Base-by-base conservation (phyloP, 2,329 filamentous ascomycete genomes). In the Fusarium sp. region DNA sequence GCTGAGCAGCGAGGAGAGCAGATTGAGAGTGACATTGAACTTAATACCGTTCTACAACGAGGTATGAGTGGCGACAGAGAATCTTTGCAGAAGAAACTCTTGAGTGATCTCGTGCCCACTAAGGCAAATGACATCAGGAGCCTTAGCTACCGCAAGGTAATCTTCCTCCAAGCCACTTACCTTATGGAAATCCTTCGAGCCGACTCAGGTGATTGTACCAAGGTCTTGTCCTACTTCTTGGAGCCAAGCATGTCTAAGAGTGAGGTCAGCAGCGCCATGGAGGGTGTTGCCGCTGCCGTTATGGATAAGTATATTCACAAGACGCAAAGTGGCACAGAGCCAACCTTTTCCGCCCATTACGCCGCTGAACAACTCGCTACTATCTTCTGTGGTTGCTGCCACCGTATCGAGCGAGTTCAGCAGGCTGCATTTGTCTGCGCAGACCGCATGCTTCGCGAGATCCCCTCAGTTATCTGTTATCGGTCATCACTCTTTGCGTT, bases 11-110 rank as follows among this genome's bases (percentile, higher is more conserved):
- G 94, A 59, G 91, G 93, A 28, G 94, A 97, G 71, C 90, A 96
- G 74, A 86, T 96, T 11, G 96, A 99, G 78, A 97, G 94, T 76
- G 96, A 98, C 69, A 95, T 99, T 55, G 96, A 99, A 74, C 86
- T 99, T 39, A 98, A 99, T 74, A 97, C 94, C 1, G 91, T 98
- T 19, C 83, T 99, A 49, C 89, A 95, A 61, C 88, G 96, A 62
- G 95, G 94, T 19, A 92, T 93, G 83, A 93, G 89, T 66, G 87
- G 89, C 7, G 91, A 95, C 28, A 89, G 94, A 63, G 89, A 93
- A 54, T 80, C 88, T 3, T 87, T 91, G 65, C 94, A 97, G 76
- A 97, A 96, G 82, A 92, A 89, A 73, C 86, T 89, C 9, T 84
- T 99, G 21, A 84, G 85, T 6, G 86, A 88, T 63, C 85, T 96